Base-by-base conservation (phyloP, 176 grass and related monocot genomes). In the Leersia perrieri region DNA sequence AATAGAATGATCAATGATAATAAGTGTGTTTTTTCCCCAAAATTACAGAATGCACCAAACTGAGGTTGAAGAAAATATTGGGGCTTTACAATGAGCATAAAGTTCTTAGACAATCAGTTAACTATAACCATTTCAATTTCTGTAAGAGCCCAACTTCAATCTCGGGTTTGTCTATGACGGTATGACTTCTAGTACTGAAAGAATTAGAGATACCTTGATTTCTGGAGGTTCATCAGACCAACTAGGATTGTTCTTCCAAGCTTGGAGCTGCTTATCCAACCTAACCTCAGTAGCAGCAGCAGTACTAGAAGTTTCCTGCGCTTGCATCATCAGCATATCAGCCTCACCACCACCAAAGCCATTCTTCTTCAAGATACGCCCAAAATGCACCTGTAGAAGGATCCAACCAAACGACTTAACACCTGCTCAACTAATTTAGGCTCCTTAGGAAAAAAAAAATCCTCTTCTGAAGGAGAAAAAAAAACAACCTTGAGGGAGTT, bases 191-290 rank as follows among this genome's bases (percentile, higher is more conserved):
- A 34, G 20, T 23, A 12, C 64, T 66, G 9, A 31, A 31, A 60
- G 32, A 73, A 83, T 34, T 70, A 83, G 4, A 23, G 10, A 68
- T 61, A 82, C 92, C 90, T 93, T 98, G 68, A 98, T 93, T 91
- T 95, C 75, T 70, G 88, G 86, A 6, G 81, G 75, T 47, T 82
- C 51, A 55, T 95, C 95, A 44, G 64, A 75, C 95, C 95, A 98
- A 55, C 20, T 87, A 81, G 92, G 76, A 77, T 95, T 86, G 30
- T 85, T 72, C 79, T 41, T 84, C 95, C 92, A 98, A 85, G 81
- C 82, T 77, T 91, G 86, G 23, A 98, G 83, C 61, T 95, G 90
- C 86, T 77, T 89, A 25, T 93, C 86, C 84, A 93, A 98, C 30
- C 63, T 70, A 77, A 84, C n/a, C 31, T 91, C 90, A 35, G 63